Evolutionary conservation across 805 yeast species (phyloP).

Genomic region (Brettanomyces bruxellensis): DNA sequence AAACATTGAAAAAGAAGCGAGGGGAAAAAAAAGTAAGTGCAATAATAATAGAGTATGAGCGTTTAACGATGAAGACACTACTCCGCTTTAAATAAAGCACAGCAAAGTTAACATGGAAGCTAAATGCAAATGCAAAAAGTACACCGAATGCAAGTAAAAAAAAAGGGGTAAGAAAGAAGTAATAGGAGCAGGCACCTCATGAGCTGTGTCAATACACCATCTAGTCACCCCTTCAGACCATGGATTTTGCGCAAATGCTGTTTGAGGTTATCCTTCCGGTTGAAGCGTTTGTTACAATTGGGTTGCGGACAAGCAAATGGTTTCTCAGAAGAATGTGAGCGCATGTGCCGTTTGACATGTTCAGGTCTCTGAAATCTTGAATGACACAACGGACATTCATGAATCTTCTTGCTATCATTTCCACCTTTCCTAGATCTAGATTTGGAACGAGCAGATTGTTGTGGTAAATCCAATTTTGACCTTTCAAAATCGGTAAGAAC

Average conservation of each 20-base stretch:
- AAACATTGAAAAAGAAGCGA: no score
- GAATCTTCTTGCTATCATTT: constrained; percentile 44
- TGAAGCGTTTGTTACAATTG: constrained; percentile 46
- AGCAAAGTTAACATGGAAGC: no score
- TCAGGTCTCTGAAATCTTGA: constrained; percentile 61
- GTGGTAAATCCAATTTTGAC: constrained; percentile 22
- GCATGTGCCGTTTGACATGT: constrained; percentile 59
- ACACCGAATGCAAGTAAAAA: no score
- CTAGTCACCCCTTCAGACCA: constrained; percentile 10
- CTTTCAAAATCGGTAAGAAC: constrained; percentile 2
- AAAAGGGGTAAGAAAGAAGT: no score
- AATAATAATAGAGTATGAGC: no score
- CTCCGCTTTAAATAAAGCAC: no score
- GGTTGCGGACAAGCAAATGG: constrained; percentile 46
- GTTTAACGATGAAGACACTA: no score
- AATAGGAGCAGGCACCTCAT: no score
- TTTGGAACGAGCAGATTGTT: constrained; percentile 26
- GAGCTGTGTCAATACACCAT: no score
- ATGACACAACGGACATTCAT: constrained; percentile 57
- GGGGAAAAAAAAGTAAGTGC: no score
- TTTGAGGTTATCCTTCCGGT: constrained; percentile 50
- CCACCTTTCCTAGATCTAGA: constrained; percentile 22
- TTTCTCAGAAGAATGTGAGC: constrained; percentile 48
- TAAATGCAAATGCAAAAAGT: no score
- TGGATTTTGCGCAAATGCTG: constrained; percentile 59